Evolutionary conservation across 176 grass and related monocot genomes (phyloP), one percentile per base, ranked within the genome.

Genomic region (Aechmea fasciata): DNA sequence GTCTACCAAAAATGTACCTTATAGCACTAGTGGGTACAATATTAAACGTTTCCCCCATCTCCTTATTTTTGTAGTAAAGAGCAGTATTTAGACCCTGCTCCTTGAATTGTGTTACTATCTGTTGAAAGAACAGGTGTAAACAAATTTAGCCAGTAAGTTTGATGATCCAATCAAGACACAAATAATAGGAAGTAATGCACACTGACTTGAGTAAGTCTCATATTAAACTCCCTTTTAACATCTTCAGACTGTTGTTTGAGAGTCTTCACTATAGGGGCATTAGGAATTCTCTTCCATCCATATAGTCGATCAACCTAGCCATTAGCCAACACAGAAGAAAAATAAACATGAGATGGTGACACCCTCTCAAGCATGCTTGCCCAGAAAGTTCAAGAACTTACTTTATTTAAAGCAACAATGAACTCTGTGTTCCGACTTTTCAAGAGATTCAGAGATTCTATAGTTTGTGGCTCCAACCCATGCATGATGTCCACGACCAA

Each of bases 401-500:
- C 92, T 89, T 96, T 96, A 80, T 96, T 96, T 71, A 96, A 92
- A 67, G 92, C 92, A 80, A 96, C 88, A 65, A 96, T 92, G 53
- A 96, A 96, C 14, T 92, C 92, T 24, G 88, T 85, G 63, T 84
- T 71, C 52, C 88, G 81, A 67, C 59, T 80, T 81, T 90, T 96
- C 71, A 96, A 61, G 18, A 96, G 86, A 79, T 96, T 92, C 15
- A 96, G 73, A 66, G 88, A 91, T 84, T 96, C 92, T 6, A 96
- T 89, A 57, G 88, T 96, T 73, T 96, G 88, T 73, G 78, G 88
- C 83, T 96, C 92, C 61, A 96, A 81, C 63, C 92, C 92, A 73
- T 92, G 88, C 92, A 96, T 96, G 72, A 96, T 91, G 78, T 96
- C 92, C 70, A 96, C 92, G 54, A 92, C 92, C 79, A 96, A 83